Base-by-base conservation (phyloP, 805 yeast species). In the Wickerhamomyces silvicola region DNA sequence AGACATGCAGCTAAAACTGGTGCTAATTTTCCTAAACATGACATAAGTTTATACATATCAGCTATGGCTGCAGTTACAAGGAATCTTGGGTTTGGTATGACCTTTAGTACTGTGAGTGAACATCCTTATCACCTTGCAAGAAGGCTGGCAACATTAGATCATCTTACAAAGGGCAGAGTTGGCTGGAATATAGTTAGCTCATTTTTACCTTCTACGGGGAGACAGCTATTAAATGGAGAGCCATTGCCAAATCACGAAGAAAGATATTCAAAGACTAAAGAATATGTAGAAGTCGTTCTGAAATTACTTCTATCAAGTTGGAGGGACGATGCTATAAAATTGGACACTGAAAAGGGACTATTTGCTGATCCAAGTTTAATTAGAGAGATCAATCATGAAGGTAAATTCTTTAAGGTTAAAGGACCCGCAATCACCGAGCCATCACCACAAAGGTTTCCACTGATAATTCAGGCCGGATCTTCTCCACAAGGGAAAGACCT, bases 101-200 rank as follows among this genome's bases (percentile, higher is more conserved):
- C n/a, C n/a, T n/a, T n/a, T n/a, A n/a, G n/a, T n/a, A n/a, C n/a
- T n/a, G n/a, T n/a, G n/a, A n/a, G n/a, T n/a, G n/a, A n/a, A n/a
- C n/a, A n/a, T n/a, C n/a, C n/a, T n/a, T n/a, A n/a, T n/a, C n/a
- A n/a, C n/a, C n/a, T n/a, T n/a, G n/a, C n/a, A n/a, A n/a, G n/a
- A n/a, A n/a, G n/a, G n/a, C n/a, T n/a, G n/a, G n/a, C n/a, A n/a
- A n/a, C n/a, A n/a, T n/a, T n/a, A n/a, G n/a, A n/a, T n/a, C n/a
- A n/a, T n/a, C n/a, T 62, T 35, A 54, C 64, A 5, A 46, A 48
- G 14, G 66, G 66, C 9, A 48, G 66, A 39, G 36, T 60, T 35
- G 66, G 66, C 17, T 61, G 66, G 66, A 61, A 61, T 35, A 51
- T 61, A 11, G 66, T 61, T 17, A 52, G 61, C n/a, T 56, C 64